These are phyloP conservation scores for Pythium apleroticum DNA, from an alignment of 352 stramenopile species.

Conservation along the genomic window DNA sequence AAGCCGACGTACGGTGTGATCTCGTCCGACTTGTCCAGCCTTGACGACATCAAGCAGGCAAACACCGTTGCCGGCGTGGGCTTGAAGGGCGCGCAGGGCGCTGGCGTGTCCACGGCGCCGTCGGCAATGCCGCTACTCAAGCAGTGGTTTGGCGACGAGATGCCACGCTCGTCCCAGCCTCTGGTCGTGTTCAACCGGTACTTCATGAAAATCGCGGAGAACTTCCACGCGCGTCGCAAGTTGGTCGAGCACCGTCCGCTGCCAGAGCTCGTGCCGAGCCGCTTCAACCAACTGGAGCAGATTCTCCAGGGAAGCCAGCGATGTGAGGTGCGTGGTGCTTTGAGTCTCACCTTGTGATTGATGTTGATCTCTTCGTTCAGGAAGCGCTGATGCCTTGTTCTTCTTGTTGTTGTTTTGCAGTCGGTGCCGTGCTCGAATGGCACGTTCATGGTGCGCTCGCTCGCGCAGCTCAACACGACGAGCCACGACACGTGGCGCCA, in stretches of 20 bases:
- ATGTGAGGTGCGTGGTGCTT: constrained; percentile 60
- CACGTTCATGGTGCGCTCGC: constrained; percentile 76
- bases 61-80: not conserved
- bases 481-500: constrained; percentile 75
- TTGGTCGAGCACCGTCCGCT: constrained; percentile 48
- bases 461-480: constrained; percentile 51
- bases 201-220: constrained; percentile 73
- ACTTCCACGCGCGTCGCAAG: constrained; percentile 65
- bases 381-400: no score
- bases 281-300: constrained; percentile 63
- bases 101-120: not conserved
- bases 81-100: not conserved
- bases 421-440: constrained; percentile 79
- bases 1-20: constrained; percentile 75
- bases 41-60: constrained; percentile 20
- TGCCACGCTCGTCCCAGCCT: constrained; percentile 61
- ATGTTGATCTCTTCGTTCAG: no score
- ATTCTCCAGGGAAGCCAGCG: constrained; percentile 73
- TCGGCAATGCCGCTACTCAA: constrained; percentile 25
- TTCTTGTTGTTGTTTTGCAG: constrained; percentile 28
- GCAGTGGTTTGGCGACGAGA: constrained; percentile 65
- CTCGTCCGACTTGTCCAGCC: constrained; percentile 48
- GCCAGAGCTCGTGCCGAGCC: constrained; percentile 61
- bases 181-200: constrained; percentile 66
- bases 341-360: not conserved